Percentiles rank a stretch among this genome's conserved stretches.
Evolutionary conservation across 495 filamentous ascomycete genomes (phyloP).

Genomic region (Barbatosphaeria neglecta): DNA sequence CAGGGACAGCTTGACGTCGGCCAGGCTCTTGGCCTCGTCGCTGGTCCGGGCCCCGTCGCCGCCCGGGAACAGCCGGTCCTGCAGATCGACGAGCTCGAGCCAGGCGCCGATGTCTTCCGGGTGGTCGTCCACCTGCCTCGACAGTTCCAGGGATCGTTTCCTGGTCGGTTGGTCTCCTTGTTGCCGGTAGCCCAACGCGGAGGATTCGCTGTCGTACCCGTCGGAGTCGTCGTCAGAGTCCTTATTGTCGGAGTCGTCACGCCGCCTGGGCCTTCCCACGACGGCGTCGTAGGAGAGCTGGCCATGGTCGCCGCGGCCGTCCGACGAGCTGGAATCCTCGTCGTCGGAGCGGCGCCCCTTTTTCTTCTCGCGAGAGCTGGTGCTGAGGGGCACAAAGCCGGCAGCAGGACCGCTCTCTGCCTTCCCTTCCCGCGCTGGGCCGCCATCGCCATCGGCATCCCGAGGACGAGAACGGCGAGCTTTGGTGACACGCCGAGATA

Average conservation of each 20-base stretch:
- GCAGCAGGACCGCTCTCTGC: conserved; percentile 4
- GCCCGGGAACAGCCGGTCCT: conserved; percentile 49
- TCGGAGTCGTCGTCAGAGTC: conserved; percentile 37
- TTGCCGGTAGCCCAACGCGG: too few relatives aligned
- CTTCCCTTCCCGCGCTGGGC: neutral
- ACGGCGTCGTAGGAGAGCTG: conserved; percentile 59
- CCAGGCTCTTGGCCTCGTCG: conserved; percentile 54
- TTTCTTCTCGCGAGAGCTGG: conserved; percentile 30
- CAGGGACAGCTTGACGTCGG: conserved; percentile 70
- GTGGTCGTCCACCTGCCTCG: conserved; percentile 43
- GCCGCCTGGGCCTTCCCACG: conserved; percentile 44
- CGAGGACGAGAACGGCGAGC: too few relatives aligned
- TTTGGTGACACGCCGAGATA: conserved; percentile 16
- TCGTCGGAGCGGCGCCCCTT: conserved; percentile 19
- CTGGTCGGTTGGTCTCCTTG: conserved; percentile 29
- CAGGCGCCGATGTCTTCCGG: conserved; percentile 61
- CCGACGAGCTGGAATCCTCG: conserved; percentile 15
- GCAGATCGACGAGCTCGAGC: conserved; percentile 65
- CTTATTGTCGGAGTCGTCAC: conserved; percentile 23
- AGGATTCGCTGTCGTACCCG: conserved; percentile 20
- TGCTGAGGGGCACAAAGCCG: conserved; percentile 24
- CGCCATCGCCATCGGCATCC: neutral
- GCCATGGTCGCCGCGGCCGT: conserved; percentile 42
- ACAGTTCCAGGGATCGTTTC: conserved; percentile 45
- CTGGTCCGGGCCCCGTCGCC: conserved; percentile 33